Base-by-base conservation (phyloP, 2,329 filamentous ascomycete genomes). In the Diplodia scrobiculata region DNA sequence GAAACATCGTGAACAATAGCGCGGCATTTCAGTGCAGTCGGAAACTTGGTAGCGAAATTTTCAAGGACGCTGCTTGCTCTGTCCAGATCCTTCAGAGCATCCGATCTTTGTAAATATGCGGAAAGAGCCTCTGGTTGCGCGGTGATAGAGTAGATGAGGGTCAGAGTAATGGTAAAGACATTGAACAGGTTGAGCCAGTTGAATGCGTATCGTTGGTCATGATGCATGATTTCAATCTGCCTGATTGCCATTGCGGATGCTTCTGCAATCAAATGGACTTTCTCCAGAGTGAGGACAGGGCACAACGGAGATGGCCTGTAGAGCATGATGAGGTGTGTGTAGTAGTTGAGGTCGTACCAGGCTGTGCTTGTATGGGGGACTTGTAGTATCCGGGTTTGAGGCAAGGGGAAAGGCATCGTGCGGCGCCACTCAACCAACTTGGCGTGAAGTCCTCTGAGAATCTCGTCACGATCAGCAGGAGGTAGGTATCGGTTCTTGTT, bases 341-440 rank as follows among this genome's bases (percentile, higher is more conserved):
- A 82, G 69, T 80, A 82, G 69, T 83, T 83, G 52, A 81, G 77
- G 63, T 82, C 80, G 68, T 79, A 82, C 81, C 80, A 83, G 65
- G 71, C 77, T 7, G 74, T 80, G 48, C 71, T 78, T 2, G 82
- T 71, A 65, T 82, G 81, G 1, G 80, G 80, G 0, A 83, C 79
- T n/a, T 62, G 58, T 7, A 62, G 58, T 17, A 50, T 50, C 21
- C 58, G 58, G 14, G 58, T 41, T 17, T 62, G 58, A 19, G 58
- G 58, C 2, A 62, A 41, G 10, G 58, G 58, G 14, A 62, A 62
- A 17, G 58, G 58, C 58, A 62, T 62, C 25, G 51, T 66, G 21
- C 76, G 78, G 1, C 81, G 77, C 81, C 81, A 82, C 5, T 78
- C 73, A 6, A 82, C 70, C 6, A 83, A 76, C 32, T 79, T 76